Conservation (phyloP, 2,329 filamentous ascomycete species). For the Aphanocladium album region DNA sequence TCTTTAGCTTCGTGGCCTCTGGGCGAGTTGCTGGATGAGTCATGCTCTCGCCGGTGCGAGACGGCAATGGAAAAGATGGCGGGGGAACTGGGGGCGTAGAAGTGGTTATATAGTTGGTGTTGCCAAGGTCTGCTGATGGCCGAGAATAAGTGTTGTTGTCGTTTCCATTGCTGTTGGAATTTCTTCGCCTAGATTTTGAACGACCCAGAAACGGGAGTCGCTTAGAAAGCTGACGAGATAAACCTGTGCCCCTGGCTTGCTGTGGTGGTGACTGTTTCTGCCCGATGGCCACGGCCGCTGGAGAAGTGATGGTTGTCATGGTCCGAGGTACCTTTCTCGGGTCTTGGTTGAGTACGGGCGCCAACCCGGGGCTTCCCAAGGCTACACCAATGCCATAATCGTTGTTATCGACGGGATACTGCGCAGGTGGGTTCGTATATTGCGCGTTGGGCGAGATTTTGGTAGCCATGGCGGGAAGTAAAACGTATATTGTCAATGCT, state of each 20-base stretch:
- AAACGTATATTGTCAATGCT: background rate
- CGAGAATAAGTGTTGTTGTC: background rate
- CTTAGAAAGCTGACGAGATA: slow-evolving; percentile 15
- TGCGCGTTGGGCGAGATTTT: background rate
- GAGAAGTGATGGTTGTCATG: slow-evolving; percentile 15
- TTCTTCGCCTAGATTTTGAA: slow-evolving; percentile 7
- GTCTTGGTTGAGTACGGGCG: slow-evolving; percentile 27
- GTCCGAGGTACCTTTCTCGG: slow-evolving; percentile 16
- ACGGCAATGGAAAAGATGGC: background rate
- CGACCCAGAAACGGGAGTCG: slow-evolving; percentile 6
- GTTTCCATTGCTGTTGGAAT: background rate
- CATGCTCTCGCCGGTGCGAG: background rate
- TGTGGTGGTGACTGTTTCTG: background rate
- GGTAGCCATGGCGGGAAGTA: background rate
- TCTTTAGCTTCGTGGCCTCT: background rate
- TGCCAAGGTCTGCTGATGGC: background rate
- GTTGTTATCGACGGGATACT: background rate
- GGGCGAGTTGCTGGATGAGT: background rate
- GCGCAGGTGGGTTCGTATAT: background rate
- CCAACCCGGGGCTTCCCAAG: slow-evolving; percentile 59
- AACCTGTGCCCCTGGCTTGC: slow-evolving; percentile 6
- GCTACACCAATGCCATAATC: slow-evolving; percentile 63
- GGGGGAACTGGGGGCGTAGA: background rate
- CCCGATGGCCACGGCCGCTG: background rate
- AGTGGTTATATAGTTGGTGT: background rate